Evolutionary conservation across 2,329 filamentous ascomycete genomes (phyloP).

Genomic region (Trichoderma pleuroti): DNA sequence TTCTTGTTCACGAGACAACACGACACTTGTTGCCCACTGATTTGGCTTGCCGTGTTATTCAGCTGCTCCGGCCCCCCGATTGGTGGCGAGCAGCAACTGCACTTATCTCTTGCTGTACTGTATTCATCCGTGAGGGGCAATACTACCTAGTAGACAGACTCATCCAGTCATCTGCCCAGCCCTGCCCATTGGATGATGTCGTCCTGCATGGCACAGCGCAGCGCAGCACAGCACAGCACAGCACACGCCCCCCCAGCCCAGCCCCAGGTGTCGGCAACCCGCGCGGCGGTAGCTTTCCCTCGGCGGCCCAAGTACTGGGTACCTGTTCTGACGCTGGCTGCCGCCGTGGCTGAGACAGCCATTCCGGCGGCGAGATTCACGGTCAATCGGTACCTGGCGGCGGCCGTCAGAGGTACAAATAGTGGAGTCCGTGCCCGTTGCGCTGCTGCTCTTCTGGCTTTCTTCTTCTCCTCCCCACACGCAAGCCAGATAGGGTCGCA

Average conservation of each 20-base stretch:
- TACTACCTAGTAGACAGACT: neutral
- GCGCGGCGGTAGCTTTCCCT: neutral
- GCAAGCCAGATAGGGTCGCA: slow-evolving; percentile 57
- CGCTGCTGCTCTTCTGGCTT: slow-evolving; percentile 42
- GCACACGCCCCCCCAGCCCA: neutral
- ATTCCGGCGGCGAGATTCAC: slow-evolving; percentile 9
- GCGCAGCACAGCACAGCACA: neutral
- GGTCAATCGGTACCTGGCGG: slow-evolving; percentile 10
- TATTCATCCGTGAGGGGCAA: neutral
- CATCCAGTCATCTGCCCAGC: slow-evolving; percentile 3
- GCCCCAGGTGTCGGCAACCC: neutral
- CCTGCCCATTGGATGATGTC: slow-evolving; percentile 7
- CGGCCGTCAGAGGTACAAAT: slow-evolving; percentile 15
- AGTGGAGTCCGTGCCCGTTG: slow-evolving; percentile 25
- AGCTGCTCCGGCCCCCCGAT: neutral
- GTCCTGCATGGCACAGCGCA: neutral
- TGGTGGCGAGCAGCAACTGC: neutral
- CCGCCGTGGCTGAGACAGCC: slow-evolving; percentile 19
- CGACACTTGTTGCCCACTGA: slow-evolving; percentile 4
- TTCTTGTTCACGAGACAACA: neutral
- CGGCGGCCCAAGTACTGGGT: slow-evolving; percentile 8
- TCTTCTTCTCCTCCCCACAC: slow-evolving; percentile 44
- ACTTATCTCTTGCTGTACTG: neutral
- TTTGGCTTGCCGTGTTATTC: slow-evolving; percentile 9
- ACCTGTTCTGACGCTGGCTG: neutral